Conservation (phyloP, 2,329 filamentous ascomycete species). For the Metarhizium guizhouense region DNA sequence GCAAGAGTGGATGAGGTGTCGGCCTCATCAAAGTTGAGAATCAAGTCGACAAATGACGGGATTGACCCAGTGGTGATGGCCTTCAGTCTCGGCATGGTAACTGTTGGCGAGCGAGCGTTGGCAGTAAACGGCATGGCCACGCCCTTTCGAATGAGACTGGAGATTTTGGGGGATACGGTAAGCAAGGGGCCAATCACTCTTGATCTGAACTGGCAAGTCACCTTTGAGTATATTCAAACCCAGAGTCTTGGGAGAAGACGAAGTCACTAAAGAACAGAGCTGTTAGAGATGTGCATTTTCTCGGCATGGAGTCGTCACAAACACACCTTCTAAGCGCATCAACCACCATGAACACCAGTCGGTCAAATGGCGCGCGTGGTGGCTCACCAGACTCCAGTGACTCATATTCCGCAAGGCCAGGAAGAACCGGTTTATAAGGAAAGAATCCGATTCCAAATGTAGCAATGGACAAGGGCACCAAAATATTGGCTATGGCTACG, state of each 20-base stretch:
- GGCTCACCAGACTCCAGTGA: constrained; percentile 43
- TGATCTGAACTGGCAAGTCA: constrained; percentile 27
- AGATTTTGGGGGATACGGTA: constrained; percentile 3
- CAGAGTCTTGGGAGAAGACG: constrained; percentile 73
- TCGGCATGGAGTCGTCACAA: background rate
- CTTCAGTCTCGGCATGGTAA: constrained; percentile 97
- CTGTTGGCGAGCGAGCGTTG: constrained; percentile 90
- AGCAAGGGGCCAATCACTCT: background rate
- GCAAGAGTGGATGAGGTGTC: constrained; percentile 84
- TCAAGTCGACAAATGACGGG: constrained; percentile 95
- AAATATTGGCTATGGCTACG: constrained; percentile 61
- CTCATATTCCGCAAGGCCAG: constrained; percentile 68
- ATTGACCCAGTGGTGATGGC: constrained; percentile 95
- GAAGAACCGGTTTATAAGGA: constrained; percentile 89
- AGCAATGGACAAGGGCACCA: constrained; percentile 66
- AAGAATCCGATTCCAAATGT: constrained; percentile 90
- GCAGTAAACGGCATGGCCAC: constrained; percentile 88
- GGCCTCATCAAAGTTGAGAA: constrained; percentile 90
- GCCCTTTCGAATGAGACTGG: constrained; percentile 76
- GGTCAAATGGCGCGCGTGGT: constrained; percentile 70
- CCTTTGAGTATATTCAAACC: constrained; percentile 84
- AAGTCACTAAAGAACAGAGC: constrained; percentile 59
- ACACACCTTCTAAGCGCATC: constrained; percentile 80
- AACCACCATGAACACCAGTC: constrained; percentile 93
- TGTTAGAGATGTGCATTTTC: background rate